Conservation (phyloP, 1,284 basidiomycete genomes). For the Ganoderma sinense region DNA sequence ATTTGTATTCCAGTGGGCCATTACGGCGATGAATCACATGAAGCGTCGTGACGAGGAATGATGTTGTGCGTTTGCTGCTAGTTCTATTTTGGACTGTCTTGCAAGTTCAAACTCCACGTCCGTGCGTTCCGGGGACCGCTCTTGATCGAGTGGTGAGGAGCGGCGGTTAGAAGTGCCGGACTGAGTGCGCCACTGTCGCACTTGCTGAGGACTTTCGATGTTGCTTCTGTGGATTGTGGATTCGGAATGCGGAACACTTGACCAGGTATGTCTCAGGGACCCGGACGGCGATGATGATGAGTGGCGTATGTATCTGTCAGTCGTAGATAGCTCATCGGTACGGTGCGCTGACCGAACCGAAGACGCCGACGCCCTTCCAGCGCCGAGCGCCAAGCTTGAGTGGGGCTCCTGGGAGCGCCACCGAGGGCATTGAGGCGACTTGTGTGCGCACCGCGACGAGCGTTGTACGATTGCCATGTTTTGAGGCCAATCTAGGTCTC, state of each 20-base stretch:
- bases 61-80: conserved; percentile 9
- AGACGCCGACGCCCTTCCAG: background rate
- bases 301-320: background rate
- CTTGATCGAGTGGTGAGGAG: background rate
- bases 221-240: no score
- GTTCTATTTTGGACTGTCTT: background rate
- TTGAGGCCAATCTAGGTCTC: conserved; percentile 10
- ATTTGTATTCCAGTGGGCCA: conserved; percentile 31
- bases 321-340: background rate
- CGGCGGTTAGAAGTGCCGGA: no score
- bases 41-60: conserved; percentile 11
- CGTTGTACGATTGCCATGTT: conserved; percentile 27
- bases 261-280: background rate
- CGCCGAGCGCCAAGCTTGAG: background rate
- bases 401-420: conserved; percentile 7
- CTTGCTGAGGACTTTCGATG: no score
- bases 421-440: background rate
- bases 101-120: background rate
- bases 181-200: no score
- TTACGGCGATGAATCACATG: conserved; percentile 16
- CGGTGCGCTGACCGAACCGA: background rate
- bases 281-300: background rate
- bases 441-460: conserved; percentile 3
- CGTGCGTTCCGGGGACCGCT: background rate
- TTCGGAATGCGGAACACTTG: no score